Conservation (phyloP, 2,329 filamentous ascomycete genomes). For the Aspergillus ustus region DNA sequence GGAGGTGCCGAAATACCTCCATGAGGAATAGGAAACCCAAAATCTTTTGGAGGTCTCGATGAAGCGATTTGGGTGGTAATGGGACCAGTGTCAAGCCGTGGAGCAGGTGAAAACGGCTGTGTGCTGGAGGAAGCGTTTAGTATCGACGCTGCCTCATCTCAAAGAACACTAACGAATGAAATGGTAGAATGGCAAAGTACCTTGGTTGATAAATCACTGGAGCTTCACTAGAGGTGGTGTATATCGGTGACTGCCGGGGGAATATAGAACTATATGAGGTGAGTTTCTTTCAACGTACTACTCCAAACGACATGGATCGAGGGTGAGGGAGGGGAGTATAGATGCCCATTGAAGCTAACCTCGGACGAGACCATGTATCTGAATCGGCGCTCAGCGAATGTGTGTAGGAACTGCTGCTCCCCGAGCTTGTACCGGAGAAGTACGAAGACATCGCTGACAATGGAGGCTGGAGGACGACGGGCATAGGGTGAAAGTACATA, state of each 20-base stretch:
- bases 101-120: slow-evolving; percentile 36
- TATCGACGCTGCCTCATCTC: slow-evolving; percentile 17
- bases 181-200: slow-evolving; percentile 28
- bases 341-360: slow-evolving; percentile 36
- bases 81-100: slow-evolving; percentile 32
- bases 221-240: slow-evolving; percentile 32
- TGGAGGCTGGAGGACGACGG: slow-evolving; percentile 34
- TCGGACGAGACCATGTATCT: slow-evolving; percentile 40
- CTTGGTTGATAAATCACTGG: slow-evolving; percentile 45
- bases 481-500: slow-evolving; percentile 32
- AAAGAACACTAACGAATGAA: slow-evolving; percentile 7
- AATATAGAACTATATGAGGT: slow-evolving; percentile 32
- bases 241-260: slow-evolving; percentile 36
- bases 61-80: slow-evolving; percentile 34
- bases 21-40: slow-evolving; percentile 38
- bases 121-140: slow-evolving; percentile 34
- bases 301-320: background rate
- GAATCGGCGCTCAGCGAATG: slow-evolving; percentile 36
- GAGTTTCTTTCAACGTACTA: slow-evolving; percentile 26
- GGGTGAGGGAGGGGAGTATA: slow-evolving; percentile 9
- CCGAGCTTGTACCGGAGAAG: slow-evolving; percentile 34
- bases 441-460: slow-evolving; percentile 38
- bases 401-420: slow-evolving; percentile 33
- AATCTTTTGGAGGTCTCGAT: slow-evolving; percentile 30
- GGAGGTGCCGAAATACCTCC: slow-evolving; percentile 34